Conservation (phyloP, 352 stramenopile species). For the Phytophthora sp. region DNA sequence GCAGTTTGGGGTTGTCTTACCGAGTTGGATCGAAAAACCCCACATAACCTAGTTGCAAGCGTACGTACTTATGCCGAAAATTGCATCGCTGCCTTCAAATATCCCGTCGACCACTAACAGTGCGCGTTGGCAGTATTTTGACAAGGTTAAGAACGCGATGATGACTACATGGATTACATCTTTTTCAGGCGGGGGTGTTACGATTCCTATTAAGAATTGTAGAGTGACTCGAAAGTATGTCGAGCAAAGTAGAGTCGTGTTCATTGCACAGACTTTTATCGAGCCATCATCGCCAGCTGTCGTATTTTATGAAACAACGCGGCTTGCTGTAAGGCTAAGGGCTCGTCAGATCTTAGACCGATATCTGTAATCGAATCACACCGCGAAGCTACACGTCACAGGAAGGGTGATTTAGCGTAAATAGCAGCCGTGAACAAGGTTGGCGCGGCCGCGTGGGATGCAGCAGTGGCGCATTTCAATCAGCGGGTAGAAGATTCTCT, state of each 20-base stretch:
- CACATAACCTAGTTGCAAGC: constrained; percentile 7
- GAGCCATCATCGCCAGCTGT: not conserved
- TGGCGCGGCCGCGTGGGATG: constrained; percentile 1
- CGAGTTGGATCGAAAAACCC: constrained; percentile 2
- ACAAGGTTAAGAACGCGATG: constrained; percentile 6
- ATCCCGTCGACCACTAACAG: no score
- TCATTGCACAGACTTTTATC: constrained; percentile 9
- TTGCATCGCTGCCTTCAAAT: no score
- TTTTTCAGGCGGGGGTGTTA: not conserved
- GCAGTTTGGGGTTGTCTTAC: constrained; percentile 16
- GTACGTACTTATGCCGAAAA: constrained; percentile 12
- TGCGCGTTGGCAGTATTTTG: no score
- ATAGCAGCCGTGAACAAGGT: not conserved
- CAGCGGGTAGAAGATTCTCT: constrained; percentile 16
- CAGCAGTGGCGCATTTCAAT: constrained; percentile 7
- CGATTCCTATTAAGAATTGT: constrained; percentile 7
- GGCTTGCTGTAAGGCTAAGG: constrained; percentile 2
- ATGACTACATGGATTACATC: constrained; percentile 12
- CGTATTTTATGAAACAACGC: constrained; percentile 18
- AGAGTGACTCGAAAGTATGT: constrained; percentile 19
- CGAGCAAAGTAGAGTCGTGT: constrained; percentile 4
- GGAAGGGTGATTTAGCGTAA: constrained; percentile 1
- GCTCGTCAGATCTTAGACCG: not conserved
- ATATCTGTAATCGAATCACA: constrained; percentile 5
- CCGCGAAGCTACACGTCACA: constrained; percentile 6